Evolutionary conservation across 1,139 yeast genomes (phyloP), one percentile per base, ranked within the genome.

Genomic region (Saccharomyces hybrid): DNA sequence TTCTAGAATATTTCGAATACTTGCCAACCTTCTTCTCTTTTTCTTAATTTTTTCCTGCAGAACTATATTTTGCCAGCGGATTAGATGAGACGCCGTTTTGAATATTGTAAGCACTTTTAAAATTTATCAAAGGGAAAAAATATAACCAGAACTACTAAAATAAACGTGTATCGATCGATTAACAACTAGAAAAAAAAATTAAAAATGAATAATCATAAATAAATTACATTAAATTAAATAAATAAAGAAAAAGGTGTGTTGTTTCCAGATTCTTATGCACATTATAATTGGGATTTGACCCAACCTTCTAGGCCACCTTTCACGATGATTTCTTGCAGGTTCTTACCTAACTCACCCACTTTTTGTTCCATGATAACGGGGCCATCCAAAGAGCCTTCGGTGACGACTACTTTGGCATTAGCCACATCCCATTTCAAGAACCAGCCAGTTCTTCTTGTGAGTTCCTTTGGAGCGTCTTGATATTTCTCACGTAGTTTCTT

Each of bases 291-390:
- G 49, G 91, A 79, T 73, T 82, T 86, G 58, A 93, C 98, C 99
- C 99, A 93, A 50, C 96, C 96, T 78, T 93, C 99, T 58, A 93
- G 82, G 53, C 99, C 99, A 51, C 99, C 99, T 72, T 90, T 86
- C 63, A 93, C 91, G 62, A 93, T 93, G 65, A 93, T 93, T 64
- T 93, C 99, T 75, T 93, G 99, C 69, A 93, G 79, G 71, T 91
- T 91, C 57, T 91, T 84, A 61, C 99, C 98, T 61, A 93, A 79
- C 71, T 93, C 98, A 57, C 98, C 98, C 50, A 93, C 98, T 73
- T 86, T 87, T 70, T 88, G 95, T 59, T 81, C 80, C 63, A 91
- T 76, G 23, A 91, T 78, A 47, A 84, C 80, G 16, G 70, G 69
- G 38, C 87, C 86, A 38, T 79, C 78, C 8, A 60, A 49, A 5